phyloP scores from a whole-genome alignment of 2,329 filamentous ascomycete genomes.

The Fonsecaea nubica region DNA sequence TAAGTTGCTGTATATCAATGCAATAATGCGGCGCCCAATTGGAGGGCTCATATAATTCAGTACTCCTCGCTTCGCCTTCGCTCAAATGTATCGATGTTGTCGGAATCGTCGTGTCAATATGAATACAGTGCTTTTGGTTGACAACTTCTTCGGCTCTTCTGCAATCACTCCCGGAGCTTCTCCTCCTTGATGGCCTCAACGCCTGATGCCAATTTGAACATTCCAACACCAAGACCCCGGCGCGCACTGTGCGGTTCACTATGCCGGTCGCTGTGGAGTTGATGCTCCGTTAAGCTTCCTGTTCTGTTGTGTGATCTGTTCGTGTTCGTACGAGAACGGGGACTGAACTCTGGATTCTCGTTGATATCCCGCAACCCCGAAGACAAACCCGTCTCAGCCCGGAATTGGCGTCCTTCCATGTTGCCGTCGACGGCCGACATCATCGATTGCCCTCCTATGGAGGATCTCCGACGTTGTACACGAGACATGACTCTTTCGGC shows the following conservation, averaged over 20 bases:
- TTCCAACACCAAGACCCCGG: slow-evolving; percentile 24
- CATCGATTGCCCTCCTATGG: slow-evolving; percentile 27
- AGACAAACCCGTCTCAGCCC: slow-evolving; percentile 34
- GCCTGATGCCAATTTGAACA: slow-evolving; percentile 27
- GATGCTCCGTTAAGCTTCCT: slow-evolving; percentile 21
- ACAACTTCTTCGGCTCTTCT: background rate
- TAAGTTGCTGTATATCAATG: background rate
- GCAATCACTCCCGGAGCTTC: background rate
- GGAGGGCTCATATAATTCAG: background rate
- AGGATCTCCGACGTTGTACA: slow-evolving; percentile 34
- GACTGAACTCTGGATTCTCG: background rate
- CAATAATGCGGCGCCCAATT: background rate
- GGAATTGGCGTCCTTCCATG: slow-evolving; percentile 32
- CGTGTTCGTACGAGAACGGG: slow-evolving; percentile 30
- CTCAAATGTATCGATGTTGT: slow-evolving; percentile 23
- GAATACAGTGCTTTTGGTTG: background rate
- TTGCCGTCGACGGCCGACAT: slow-evolving; percentile 35
- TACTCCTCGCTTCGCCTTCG: slow-evolving; percentile 26
- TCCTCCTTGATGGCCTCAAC: slow-evolving; percentile 31
- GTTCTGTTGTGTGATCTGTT: slow-evolving; percentile 25
- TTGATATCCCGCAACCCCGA: slow-evolving; percentile 23
- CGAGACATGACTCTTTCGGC: slow-evolving; percentile 34
- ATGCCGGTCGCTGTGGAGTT: slow-evolving; percentile 1
- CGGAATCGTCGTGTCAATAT: slow-evolving; percentile 11
- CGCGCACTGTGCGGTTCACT: slow-evolving; percentile 22